Evolutionary conservation across 768 basidiomycete species (phyloP), one percentile per base, ranked within the genome.

Genomic region (Collybia mongolica): DNA sequence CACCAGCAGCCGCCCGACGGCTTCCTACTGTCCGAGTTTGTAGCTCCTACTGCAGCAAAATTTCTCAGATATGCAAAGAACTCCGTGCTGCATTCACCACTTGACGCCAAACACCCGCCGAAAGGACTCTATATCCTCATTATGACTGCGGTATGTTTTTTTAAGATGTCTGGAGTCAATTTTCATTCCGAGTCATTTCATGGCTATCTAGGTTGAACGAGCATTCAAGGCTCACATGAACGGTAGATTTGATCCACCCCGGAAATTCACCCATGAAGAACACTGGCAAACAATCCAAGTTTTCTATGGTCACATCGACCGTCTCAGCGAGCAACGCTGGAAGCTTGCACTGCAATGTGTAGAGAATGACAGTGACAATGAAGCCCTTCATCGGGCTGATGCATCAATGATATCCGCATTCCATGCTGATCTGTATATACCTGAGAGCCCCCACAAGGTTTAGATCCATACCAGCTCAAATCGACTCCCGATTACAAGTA

Each of bases 361-460:
- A 17, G 28, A 12, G 17, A 37, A 48, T 18, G 29, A 24, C 6
- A 15, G 15, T 20, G 46, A 49, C 18, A 20, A 42, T 18, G 32
- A 46, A 19, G 44, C 40, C 20, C 39, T 36, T 39, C 39, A 39
- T 20, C 22, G 14, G 9, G 43, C 29, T 22, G 46, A 57, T 42
- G 37, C 43, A n/a, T 52, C 50, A 5, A 52, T 57, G 41, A 54
- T 57, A 6, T 57, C 55, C 6, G 48, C 43, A 5, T 56, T 38
- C 37, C 48, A 44, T 44, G 52, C 39, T 5, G 52, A 43, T 8
- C 36, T 57, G n/a, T 44, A 51, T 28, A 48, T 54, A 12, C 38
- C 53, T 7, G 36, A 22, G 14, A 58, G 56, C 54, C 56, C 56
- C 18, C n/a, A 46, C 36, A 57, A 57, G 39, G 9, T 17, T 14